Evolutionary conservation across 1,139 yeast species (phyloP).

Genomic region (Suhomyces terraborum): DNA sequence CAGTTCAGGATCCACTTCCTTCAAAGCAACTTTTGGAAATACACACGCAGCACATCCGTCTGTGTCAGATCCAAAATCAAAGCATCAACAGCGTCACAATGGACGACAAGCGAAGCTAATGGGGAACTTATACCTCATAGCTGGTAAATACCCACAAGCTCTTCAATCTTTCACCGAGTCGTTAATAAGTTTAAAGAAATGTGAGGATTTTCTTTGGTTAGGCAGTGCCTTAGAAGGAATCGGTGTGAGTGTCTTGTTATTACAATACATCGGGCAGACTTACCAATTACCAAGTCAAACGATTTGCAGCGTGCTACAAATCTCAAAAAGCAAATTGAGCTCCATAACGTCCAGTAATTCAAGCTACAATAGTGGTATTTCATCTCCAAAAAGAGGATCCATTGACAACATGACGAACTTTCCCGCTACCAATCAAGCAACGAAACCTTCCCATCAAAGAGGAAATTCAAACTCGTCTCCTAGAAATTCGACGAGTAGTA

Average conservation of each 20-base stretch:
- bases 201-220: conserved; percentile 83
- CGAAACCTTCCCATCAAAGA: conserved; percentile 3
- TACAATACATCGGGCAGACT: conserved; percentile 59
- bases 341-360: conserved; percentile 21
- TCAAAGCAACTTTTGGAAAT: conserved; percentile 33
- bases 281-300: conserved; percentile 56
- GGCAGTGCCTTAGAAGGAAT: conserved; percentile 85
- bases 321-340: conserved; percentile 29
- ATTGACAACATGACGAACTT: conserved; percentile 16
- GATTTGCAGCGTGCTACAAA: conserved; percentile 25
- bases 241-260: conserved; percentile 63
- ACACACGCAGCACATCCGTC: conserved; percentile 10
- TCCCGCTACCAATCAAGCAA: conserved; percentile 3
- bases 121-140: conserved; percentile 74
- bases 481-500: conserved; percentile 33
- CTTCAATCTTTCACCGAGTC: conserved; percentile 74
- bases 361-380: conserved; percentile 8
- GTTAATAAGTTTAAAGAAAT: conserved; percentile 54
- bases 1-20: conserved; percentile 42
- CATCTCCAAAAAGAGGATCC: conserved; percentile 23
- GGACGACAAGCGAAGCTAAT: conserved; percentile 78
- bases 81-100: conserved; percentile 36
- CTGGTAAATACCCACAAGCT: conserved; percentile 79
- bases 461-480: conserved; percentile 28
- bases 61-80: conserved; percentile 29